Evolutionary conservation across 169 alveolate species (phyloP).

Genomic region (Plasmodium sp.): DNA sequence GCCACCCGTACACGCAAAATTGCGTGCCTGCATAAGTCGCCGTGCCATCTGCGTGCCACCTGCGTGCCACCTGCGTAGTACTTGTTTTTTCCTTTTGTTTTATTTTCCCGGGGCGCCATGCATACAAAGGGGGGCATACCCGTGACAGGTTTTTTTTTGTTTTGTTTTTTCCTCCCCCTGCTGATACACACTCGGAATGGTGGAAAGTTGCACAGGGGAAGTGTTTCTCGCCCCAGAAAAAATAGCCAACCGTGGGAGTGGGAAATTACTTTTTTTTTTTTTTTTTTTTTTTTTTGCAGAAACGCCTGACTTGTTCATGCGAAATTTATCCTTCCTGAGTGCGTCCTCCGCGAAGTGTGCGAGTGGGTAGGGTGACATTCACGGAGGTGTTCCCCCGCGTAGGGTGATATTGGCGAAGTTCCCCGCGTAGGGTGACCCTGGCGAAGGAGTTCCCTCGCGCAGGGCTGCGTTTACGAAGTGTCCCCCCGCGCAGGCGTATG

Average conservation of each 20-base stretch:
- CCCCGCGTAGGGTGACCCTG: no score
- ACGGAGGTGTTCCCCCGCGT: background rate
- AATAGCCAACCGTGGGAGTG: background rate
- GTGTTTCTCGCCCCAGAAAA: background rate
- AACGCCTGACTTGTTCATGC: background rate
- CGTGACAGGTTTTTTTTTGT: background rate
- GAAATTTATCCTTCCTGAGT: background rate
- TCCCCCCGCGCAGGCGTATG: background rate
- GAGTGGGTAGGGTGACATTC: background rate
- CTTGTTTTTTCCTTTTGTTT: background rate
- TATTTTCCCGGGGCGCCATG: background rate
- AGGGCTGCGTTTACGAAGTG: no score
- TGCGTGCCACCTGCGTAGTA: background rate
- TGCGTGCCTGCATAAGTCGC: background rate
- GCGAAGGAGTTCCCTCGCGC: background rate
- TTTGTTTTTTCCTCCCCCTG: background rate
- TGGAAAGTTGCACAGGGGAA: background rate
- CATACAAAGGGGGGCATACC: background rate
- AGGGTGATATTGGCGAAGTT: no score
- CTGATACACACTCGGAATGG: background rate
- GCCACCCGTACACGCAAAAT: background rate
- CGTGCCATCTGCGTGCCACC: background rate
- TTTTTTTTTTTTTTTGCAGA: conserved; percentile 11
- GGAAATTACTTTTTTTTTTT: background rate
- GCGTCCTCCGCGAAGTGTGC: background rate